These are phyloP conservation scores for Gliomastix tumulicola DNA, from an alignment of 2,329 filamentous ascomycete species.

Conservation along the genomic window DNA sequence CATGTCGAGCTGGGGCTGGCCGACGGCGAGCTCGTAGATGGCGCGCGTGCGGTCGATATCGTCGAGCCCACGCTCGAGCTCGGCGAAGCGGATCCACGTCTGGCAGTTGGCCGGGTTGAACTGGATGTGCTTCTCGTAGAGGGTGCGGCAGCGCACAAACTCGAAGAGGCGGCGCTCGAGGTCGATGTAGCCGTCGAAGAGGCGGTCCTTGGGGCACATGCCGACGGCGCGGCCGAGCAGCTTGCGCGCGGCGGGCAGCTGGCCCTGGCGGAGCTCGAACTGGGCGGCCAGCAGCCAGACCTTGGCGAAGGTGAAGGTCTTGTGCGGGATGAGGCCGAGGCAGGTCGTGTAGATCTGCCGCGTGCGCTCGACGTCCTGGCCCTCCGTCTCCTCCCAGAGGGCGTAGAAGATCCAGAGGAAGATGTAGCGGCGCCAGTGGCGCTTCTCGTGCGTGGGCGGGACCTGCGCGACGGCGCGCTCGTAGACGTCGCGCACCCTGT, in stretches of 20 bases:
- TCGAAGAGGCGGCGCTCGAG: slow-evolving; percentile 92
- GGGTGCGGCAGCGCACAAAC: slow-evolving; percentile 80
- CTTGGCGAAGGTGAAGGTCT: slow-evolving; percentile 96
- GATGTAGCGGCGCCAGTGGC: slow-evolving; percentile 95
- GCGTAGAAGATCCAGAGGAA: slow-evolving; percentile 99
- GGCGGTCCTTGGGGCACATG: slow-evolving; percentile 90
- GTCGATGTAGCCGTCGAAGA: slow-evolving; percentile 91
- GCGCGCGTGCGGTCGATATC: slow-evolving; percentile 81
- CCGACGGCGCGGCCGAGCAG: slow-evolving; percentile 85
- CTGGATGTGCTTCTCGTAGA: slow-evolving; percentile 91
- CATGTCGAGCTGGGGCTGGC: slow-evolving; percentile 85
- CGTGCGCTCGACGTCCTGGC: slow-evolving; percentile 69
- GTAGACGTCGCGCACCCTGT: slow-evolving; percentile 85
- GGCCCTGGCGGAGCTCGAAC: slow-evolving; percentile 83
- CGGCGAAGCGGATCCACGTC: slow-evolving; percentile 94
- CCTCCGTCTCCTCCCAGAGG: slow-evolving; percentile 86
- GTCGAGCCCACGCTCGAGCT: slow-evolving; percentile 85
- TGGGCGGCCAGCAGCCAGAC: slow-evolving; percentile 91
- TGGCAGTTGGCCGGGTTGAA: slow-evolving; percentile 87
- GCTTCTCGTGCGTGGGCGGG: slow-evolving; percentile 90
- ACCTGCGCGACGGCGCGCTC: slow-evolving; percentile 94
- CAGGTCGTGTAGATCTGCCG: slow-evolving; percentile 89
- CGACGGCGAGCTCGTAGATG: slow-evolving; percentile 86
- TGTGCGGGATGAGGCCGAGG: slow-evolving; percentile 83
- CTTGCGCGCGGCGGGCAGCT: slow-evolving; percentile 76